These are phyloP conservation scores for Flaveria linearis DNA, from an alignment of 129 eudicot species.

Conservation along the genomic window DNA sequence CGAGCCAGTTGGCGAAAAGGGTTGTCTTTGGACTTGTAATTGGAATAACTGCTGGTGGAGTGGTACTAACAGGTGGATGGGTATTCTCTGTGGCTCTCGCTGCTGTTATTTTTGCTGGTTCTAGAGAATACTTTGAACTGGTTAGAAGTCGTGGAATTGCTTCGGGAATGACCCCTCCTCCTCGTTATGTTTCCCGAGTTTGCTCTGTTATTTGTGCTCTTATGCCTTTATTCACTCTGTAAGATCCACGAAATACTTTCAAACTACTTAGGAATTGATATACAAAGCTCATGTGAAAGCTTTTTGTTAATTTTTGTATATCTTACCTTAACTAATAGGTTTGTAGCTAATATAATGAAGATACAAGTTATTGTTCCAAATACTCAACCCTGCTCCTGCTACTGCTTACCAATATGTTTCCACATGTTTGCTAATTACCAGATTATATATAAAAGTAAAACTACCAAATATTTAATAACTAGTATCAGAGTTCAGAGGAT, in stretches of 20 bases:
- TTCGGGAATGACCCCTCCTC: conserved; percentile 99
- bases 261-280: neutral
- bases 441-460: neutral
- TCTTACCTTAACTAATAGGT: neutral
- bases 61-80: conserved; percentile 91
- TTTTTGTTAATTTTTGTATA: neutral
- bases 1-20: conserved; percentile 72
- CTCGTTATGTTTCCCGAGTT: conserved; percentile 82
- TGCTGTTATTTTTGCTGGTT: conserved; percentile 72
- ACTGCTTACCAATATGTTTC: neutral
- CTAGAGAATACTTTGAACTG: conserved; percentile 88
- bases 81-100: conserved; percentile 73
- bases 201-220: conserved; percentile 83
- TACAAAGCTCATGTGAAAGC: neutral
- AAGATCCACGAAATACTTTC: conserved; percentile 39
- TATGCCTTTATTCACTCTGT: conserved; percentile 86
- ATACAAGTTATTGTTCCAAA: conserved; percentile 2
- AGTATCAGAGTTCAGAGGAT: neutral
- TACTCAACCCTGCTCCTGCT: conserved; percentile 4
- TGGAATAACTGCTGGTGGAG: conserved; percentile 70
- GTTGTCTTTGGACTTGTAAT: conserved; percentile 77
- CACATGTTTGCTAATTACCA: neutral
- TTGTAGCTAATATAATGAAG: conserved; percentile 16
- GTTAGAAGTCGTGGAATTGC: conserved; percentile 93
- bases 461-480: neutral